Evolutionary conservation across 179 eudicot genomes (phyloP).

Genomic region (Nepenthes alata): DNA sequence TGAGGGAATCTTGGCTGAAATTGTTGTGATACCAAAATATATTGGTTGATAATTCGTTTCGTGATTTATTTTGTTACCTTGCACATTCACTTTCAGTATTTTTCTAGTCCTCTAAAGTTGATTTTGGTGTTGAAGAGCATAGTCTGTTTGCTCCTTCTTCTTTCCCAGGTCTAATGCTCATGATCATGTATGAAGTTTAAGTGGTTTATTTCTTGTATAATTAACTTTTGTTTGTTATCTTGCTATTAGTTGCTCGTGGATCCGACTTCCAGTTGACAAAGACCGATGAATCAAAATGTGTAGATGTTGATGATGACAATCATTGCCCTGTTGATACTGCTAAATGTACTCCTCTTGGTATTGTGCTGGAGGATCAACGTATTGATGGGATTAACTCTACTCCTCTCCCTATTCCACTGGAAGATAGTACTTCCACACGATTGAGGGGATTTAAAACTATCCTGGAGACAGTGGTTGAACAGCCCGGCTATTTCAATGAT

Average conservation of each 20-base stretch:
- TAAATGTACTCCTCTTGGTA: constrained; percentile 12
- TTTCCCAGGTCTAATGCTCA: not conserved
- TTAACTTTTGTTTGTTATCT: constrained; percentile 4
- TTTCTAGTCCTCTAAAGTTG: not conserved
- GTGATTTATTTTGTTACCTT: too few species aligned
- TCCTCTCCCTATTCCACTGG: constrained; percentile 15
- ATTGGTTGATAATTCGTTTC: too few species aligned
- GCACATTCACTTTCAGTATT: not conserved
- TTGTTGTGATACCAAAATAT: too few species aligned
- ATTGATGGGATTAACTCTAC: constrained; percentile 3
- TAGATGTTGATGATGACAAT: constrained; percentile 24
- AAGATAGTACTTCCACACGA: constrained; percentile 9
- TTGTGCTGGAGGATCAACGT: constrained; percentile 7
- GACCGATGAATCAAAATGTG: constrained; percentile 12
- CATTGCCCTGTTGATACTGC: constrained; percentile 12
- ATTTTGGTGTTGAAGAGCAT: not conserved
- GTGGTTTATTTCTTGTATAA: not conserved
- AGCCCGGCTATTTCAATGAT: constrained; percentile 8
- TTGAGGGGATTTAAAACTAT: constrained; percentile 12
- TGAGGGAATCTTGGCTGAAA: too few species aligned
- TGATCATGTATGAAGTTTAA: not conserved
- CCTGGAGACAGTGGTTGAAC: constrained; percentile 12
- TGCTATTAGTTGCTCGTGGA: constrained; percentile 23
- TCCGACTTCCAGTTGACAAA: constrained; percentile 14
- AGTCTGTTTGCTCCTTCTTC: not conserved